These are phyloP conservation scores for Lipomyces sp. DNA, from an alignment of 805 yeast species.

Conservation along the genomic window DNA sequence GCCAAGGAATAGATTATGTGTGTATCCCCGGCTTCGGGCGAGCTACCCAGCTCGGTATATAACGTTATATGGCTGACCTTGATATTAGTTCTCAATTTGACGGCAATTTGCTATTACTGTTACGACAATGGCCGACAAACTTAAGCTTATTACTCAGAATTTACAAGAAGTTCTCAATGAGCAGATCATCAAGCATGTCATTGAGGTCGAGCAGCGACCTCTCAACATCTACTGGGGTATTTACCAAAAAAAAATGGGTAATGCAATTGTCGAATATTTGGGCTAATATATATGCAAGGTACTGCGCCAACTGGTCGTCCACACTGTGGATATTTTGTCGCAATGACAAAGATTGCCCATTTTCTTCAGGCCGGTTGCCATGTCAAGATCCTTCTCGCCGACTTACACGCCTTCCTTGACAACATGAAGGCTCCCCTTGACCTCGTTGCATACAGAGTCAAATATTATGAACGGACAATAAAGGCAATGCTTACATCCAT, in stretches of 20 bases:
- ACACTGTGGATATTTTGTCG: slow-evolving; percentile 98
- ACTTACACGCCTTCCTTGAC: slow-evolving; percentile 93
- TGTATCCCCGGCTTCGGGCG: neutral
- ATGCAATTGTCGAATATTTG: slow-evolving; percentile 12
- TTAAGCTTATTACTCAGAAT: slow-evolving; percentile 76
- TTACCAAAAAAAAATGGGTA: neutral
- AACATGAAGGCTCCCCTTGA: slow-evolving; percentile 98
- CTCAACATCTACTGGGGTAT: slow-evolving; percentile 91
- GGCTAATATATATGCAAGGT: neutral
- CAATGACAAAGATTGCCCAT: slow-evolving; percentile 95
- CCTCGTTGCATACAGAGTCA: slow-evolving; percentile 84
- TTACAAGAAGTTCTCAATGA: slow-evolving; percentile 91
- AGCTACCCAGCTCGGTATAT: no score
- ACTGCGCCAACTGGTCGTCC: slow-evolving; percentile 99
- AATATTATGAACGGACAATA: slow-evolving; percentile 81
- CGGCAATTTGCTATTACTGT: neutral
- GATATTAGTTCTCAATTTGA: neutral
- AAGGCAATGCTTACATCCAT: slow-evolving; percentile 85
- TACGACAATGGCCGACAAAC: slow-evolving; percentile 43
- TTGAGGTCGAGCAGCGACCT: slow-evolving; percentile 81
- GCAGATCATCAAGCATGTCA: slow-evolving; percentile 80
- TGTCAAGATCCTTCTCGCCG: slow-evolving; percentile 89
- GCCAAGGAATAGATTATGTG: neutral
- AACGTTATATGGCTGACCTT: no score
- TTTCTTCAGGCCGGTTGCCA: slow-evolving; percentile 95